These are phyloP conservation scores for Phyllosticta citribraziliensis DNA, from an alignment of 2,329 filamentous ascomycete species.

Conservation along the genomic window DNA sequence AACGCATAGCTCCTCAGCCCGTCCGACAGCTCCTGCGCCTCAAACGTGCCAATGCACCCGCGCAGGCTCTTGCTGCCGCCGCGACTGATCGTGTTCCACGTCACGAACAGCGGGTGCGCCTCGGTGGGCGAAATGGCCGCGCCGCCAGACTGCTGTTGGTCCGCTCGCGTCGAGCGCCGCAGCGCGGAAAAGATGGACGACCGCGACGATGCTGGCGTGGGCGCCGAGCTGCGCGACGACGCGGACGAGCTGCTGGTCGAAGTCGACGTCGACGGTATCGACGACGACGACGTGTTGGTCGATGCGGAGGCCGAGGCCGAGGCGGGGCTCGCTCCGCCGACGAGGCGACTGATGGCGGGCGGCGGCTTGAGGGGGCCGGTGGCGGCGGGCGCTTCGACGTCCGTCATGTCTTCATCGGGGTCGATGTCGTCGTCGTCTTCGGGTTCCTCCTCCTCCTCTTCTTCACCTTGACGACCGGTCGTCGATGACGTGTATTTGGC, in stretches of 20 bases:
- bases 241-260: constrained; percentile 12
- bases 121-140: constrained; percentile 25
- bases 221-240: constrained; percentile 21
- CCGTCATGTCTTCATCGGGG: constrained; percentile 23
- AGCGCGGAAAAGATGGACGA: constrained; percentile 26
- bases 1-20: constrained; percentile 74
- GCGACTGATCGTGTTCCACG: constrained; percentile 71
- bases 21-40: constrained; percentile 59
- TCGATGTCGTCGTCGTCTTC: constrained; percentile 24
- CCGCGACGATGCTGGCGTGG: constrained; percentile 24
- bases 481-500: constrained; percentile 36
- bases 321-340: constrained; percentile 30
- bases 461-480: constrained; percentile 16
- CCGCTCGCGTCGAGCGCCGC: constrained; percentile 17
- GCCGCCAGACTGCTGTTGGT: constrained; percentile 15
- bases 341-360: constrained; percentile 36
- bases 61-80: constrained; percentile 59
- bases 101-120: constrained; percentile 77
- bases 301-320: constrained; percentile 33
- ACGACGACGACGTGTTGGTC: constrained; percentile 34
- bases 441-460: constrained; percentile 24
- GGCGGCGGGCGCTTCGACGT: constrained; percentile 10
- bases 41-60: constrained; percentile 95
- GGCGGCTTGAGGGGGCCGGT: constrained; percentile 20
- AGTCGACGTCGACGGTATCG: constrained; percentile 40